These are phyloP conservation scores for Lactarius indigo DNA, from an alignment of 768 basidiomycete species.

Conservation along the genomic window DNA sequence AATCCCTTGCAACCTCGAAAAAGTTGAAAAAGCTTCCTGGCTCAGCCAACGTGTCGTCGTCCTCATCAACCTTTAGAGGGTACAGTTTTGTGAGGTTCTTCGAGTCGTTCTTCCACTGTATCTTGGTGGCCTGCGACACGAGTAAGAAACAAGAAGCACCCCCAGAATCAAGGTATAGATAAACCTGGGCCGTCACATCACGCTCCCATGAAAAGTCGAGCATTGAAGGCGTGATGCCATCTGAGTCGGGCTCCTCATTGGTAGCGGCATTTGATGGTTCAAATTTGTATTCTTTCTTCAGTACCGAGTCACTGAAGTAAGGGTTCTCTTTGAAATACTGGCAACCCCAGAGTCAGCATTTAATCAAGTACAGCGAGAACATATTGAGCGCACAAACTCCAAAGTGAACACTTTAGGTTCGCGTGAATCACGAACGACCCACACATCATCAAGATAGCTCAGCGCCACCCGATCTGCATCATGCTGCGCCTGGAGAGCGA, in stretches of 20 bases:
- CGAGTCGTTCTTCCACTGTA: slow-evolving; percentile 77
- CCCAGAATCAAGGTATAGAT: neutral
- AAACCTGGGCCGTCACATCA: slow-evolving; percentile 63
- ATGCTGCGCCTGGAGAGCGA: slow-evolving; percentile 67
- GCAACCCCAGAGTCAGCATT: neutral
- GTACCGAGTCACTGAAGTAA: slow-evolving; percentile 68
- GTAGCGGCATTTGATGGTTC: slow-evolving; percentile 50
- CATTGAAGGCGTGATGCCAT: slow-evolving; percentile 76
- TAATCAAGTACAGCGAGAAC: slow-evolving; percentile 12
- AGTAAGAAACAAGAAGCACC: slow-evolving; percentile 9
- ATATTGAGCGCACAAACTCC: slow-evolving; percentile 70
- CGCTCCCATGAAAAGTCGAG: slow-evolving; percentile 78
- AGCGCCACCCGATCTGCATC: slow-evolving; percentile 76
- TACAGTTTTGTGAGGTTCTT: slow-evolving; percentile 78
- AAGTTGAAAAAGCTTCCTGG: slow-evolving; percentile 87
- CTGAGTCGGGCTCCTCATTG: slow-evolving; percentile 57
- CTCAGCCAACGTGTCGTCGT: slow-evolving; percentile 61
- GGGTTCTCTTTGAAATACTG: slow-evolving; percentile 87
- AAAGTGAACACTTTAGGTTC: slow-evolving; percentile 83
- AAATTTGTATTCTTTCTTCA: slow-evolving; percentile 83
- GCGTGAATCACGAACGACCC: slow-evolving; percentile 66
- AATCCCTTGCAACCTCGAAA: slow-evolving; percentile 65
- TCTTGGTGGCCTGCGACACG: slow-evolving; percentile 52
- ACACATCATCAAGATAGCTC: slow-evolving; percentile 80
- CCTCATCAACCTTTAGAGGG: slow-evolving; percentile 59